Evolutionary conservation across 495 filamentous ascomycete genomes (phyloP), one percentile per base, ranked within the genome.

Genomic region (Lophiostoma macrostomum): DNA sequence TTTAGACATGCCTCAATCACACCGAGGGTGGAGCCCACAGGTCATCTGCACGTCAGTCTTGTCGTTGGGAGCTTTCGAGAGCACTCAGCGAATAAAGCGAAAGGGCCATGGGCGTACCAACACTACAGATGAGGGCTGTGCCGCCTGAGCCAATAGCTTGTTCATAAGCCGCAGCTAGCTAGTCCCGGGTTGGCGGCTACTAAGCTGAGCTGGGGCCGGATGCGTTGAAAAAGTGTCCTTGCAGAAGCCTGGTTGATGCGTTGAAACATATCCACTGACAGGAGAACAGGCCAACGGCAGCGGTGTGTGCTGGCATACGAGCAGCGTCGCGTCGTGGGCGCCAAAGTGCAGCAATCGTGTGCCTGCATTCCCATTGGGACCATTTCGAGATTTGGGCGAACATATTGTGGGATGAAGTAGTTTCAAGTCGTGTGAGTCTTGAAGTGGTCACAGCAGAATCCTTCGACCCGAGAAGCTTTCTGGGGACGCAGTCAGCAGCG

Each of bases 401-500:
- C n/a, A n/a, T n/a, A n/a, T n/a, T n/a, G n/a, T n/a, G n/a, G n/a
- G n/a, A n/a, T n/a, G n/a, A n/a, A n/a, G n/a, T 30, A 27, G 5
- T 36, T 32, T 32, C 30, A 29, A 32, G 25, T 39, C 46, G 30
- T n/a, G 25, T 3, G n/a, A 8, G 4, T 13, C 11, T 28, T 4
- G 3, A 28, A 13, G 32, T 34, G 52, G 27, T 23, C 44, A n/a
- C 32, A 18, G 35, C 44, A 20, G 11, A 31, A 56, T 56, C 52
- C 52, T 48, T 49, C 52, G 6, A 35, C 35, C 30, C 44, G 34
- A 47, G 35, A 49, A 49, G 36, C 30, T 40, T 56, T 42, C 18
- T n/a, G 42, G 20, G 35, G 43, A 42, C 34, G 40, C 42, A 12
- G 42, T 56, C 52, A 56, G 52, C 52, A 48, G 52, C 52, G 43